phyloP scores from a whole-genome alignment of 2,329 filamentous ascomycete genomes.

The Diaporthe ampelina region DNA sequence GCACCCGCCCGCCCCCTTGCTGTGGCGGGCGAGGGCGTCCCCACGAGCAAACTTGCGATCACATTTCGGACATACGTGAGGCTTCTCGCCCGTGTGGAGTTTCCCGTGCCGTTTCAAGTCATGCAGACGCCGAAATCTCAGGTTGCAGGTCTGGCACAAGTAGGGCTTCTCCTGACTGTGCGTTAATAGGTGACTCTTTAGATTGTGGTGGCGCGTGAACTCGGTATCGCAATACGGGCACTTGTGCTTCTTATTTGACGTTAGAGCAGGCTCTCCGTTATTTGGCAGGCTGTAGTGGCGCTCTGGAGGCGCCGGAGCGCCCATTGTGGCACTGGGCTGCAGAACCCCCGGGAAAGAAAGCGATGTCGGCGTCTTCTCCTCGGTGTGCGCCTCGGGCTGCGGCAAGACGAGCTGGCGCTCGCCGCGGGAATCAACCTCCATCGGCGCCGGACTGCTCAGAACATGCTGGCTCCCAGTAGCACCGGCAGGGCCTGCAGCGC shows the following conservation, averaged over 20 bases:
- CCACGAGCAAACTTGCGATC: slow-evolving; percentile 95
- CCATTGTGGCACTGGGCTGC: slow-evolving; percentile 57
- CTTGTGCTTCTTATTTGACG: slow-evolving; percentile 89
- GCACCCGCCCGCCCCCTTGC: slow-evolving; percentile 95
- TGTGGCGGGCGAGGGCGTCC: slow-evolving; percentile 93
- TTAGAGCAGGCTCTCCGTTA: slow-evolving; percentile 68
- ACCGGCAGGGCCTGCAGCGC: slow-evolving; percentile 55
- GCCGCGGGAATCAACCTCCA: slow-evolving; percentile 66
- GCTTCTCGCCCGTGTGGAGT: slow-evolving; percentile 95
- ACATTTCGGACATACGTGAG: slow-evolving; percentile 95
- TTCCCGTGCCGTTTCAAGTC: slow-evolving; percentile 97
- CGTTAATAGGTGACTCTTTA: slow-evolving; percentile 96
- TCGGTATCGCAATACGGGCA: slow-evolving; percentile 97
- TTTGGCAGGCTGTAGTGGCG: slow-evolving; percentile 70
- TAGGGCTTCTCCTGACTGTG: slow-evolving; percentile 99
- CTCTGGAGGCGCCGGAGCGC: slow-evolving; percentile 58
- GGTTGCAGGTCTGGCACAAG: slow-evolving; percentile 91
- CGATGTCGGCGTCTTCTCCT: slow-evolving; percentile 65
- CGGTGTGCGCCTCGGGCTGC: slow-evolving; percentile 62
- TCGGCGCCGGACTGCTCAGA: slow-evolving; percentile 65
- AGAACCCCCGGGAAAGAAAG: slow-evolving; percentile 69
- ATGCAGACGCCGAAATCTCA: slow-evolving; percentile 91
- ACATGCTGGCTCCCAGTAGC: slow-evolving; percentile 50
- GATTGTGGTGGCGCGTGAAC: slow-evolving; percentile 96
- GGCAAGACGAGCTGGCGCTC: slow-evolving; percentile 52